Percentiles rank a stretch among this genome's conserved stretches.
Evolutionary conservation across 192 early-diverging fungal genomes (phyloP).

Genomic region (Obelidium mucronatum): DNA sequence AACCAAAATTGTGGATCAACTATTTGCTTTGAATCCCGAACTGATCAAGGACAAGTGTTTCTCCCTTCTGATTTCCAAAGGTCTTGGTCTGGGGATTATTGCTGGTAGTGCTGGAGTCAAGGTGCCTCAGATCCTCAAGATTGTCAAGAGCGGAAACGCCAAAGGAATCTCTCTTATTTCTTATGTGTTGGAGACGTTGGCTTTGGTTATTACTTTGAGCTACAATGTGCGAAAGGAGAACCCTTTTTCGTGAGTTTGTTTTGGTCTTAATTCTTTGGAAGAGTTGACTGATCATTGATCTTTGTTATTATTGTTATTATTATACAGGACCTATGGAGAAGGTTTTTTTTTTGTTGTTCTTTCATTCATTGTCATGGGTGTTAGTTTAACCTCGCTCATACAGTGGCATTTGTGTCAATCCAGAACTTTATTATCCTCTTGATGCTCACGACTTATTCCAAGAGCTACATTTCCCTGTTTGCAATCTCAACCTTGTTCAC

Average conservation of each 20-base stretch:
- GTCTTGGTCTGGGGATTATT: constrained; percentile 95
- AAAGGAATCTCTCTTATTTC: constrained; percentile 81
- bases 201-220: constrained; percentile 76
- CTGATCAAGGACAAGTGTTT: constrained; percentile 75
- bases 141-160: constrained; percentile 72
- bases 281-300: not conserved
- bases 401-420: constrained; percentile 75
- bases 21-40: constrained; percentile 65
- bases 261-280: not conserved
- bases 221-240: constrained; percentile 86
- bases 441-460: constrained; percentile 47
- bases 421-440: constrained; percentile 81
- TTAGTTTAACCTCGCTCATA: not conserved
- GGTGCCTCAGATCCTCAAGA: constrained; percentile 95
- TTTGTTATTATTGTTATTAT: not conserved
- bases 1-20: constrained; percentile 55
- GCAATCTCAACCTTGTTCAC: constrained; percentile 44
- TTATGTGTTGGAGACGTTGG: constrained; percentile 85
- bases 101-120: constrained; percentile 88
- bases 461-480: constrained; percentile 37
- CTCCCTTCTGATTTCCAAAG: constrained; percentile 85
- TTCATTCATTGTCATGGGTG: too few species aligned
- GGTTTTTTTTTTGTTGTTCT: too few species aligned
- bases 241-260: constrained; percentile 74
- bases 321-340: constrained; percentile 71